phyloP scores from a whole-genome alignment of 306 rosid species.

The Trichosanthes truncata region DNA sequence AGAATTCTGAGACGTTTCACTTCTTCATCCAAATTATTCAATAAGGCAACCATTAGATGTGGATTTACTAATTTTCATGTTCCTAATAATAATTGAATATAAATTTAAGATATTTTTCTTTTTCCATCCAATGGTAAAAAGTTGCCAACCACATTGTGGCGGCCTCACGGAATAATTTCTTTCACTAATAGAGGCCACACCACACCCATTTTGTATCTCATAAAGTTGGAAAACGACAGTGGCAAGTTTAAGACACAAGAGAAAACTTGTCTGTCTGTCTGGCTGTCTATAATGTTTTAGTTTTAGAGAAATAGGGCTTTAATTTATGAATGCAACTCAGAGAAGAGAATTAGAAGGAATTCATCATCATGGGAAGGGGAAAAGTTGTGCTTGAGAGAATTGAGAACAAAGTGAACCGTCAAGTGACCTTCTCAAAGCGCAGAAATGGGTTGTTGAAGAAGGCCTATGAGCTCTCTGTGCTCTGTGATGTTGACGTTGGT shows the following conservation, averaged over 20 bases:
- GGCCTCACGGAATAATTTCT: too few species aligned
- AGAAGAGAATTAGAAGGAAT: background rate
- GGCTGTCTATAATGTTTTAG: too few species aligned
- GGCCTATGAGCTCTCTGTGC: conserved; percentile 70
- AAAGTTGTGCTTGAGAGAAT: conserved; percentile 76
- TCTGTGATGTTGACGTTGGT: conserved; percentile 75
- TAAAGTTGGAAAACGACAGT: background rate
- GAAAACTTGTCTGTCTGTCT: background rate
- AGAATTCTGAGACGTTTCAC: background rate
- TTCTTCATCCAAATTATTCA: too few species aligned
- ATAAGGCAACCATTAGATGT: too few species aligned
- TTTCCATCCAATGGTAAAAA: too few species aligned
- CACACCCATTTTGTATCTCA: background rate
- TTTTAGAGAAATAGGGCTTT: background rate
- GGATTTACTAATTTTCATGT: too few species aligned
- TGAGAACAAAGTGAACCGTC: conserved; percentile 76
- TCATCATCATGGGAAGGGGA: conserved; percentile 54
- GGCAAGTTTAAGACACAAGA: background rate
- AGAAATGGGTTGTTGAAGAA: conserved; percentile 75
- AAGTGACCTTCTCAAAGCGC: conserved; percentile 75
- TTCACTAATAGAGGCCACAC: too few species aligned
- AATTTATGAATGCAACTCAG: background rate
- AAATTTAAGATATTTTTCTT: too few species aligned
- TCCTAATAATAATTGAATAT: too few species aligned
- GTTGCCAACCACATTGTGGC: too few species aligned